Percentiles rank a stretch among this genome's conserved stretches.
These are phyloP conservation scores for Alternaria sp. DNA, from an alignment of 2,329 filamentous ascomycete genomes.

Conservation along the genomic window DNA sequence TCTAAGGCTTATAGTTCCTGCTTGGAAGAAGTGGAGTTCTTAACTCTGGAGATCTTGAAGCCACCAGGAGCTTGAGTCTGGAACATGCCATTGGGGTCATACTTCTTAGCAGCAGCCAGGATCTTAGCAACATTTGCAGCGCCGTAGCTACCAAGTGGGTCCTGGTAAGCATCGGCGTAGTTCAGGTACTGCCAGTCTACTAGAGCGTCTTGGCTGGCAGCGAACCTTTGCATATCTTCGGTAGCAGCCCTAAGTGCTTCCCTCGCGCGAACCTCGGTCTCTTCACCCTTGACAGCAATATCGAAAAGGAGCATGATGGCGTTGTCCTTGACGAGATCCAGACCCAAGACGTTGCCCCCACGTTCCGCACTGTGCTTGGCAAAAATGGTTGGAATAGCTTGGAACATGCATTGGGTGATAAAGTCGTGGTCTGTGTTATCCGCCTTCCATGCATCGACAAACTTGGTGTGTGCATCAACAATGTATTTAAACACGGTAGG, in stretches of 20 bases:
- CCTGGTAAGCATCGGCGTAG: conserved; percentile 47
- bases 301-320: conserved; percentile 32
- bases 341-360: conserved; percentile 40
- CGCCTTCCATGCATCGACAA: conserved; percentile 31
- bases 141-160: conserved; percentile 55
- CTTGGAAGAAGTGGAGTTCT: not conserved
- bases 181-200: conserved; percentile 42
- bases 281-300: conserved; percentile 28
- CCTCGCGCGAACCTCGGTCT: conserved; percentile 23
- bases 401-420: conserved; percentile 38
- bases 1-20: conserved; percentile 1
- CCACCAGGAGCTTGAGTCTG: conserved; percentile 54
- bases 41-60: conserved; percentile 50
- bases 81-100: conserved; percentile 54
- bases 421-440: conserved; percentile 25
- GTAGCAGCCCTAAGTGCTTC: conserved; percentile 19
- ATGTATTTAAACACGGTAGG: conserved; percentile 23
- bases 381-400: conserved; percentile 30
- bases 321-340: conserved; percentile 30
- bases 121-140: conserved; percentile 47
- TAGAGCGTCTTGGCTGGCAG: conserved; percentile 19
- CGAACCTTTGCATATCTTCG: conserved; percentile 23
- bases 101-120: conserved; percentile 44
- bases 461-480: conserved; percentile 30
- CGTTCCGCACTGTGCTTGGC: conserved; percentile 26